Evolutionary conservation across 495 filamentous ascomycete genomes (phyloP), one percentile per base, ranked within the genome.

Genomic region (Astrothelium macrocarpum): DNA sequence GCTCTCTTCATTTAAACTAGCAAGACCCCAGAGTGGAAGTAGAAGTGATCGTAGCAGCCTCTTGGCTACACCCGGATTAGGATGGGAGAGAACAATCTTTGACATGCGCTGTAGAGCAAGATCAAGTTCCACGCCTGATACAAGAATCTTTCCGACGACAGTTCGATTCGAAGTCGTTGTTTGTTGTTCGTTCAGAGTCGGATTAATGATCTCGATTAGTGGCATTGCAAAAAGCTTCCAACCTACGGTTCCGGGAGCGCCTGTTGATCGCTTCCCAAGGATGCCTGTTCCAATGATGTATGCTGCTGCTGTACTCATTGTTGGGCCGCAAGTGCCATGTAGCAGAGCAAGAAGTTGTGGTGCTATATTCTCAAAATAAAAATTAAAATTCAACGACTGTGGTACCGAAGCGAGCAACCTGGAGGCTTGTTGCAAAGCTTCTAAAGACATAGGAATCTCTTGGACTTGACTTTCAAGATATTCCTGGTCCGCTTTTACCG

Each of bases 211-310:
- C n/a, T 77, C 70, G 39, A 90, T 77, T 56, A 90, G 75, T 0
- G 88, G 89, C 65, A 84, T 79, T 0, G 85, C 81, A 60, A 91
- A 86, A 5, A 82, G 79, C 26, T 78, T 83, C 82, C 88, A 90
- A 0, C 89, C 90, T 36, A 85, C 77, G 0, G 83, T 82, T 18
- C 84, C 86, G 42, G 85, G 85, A 28, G 86, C 87, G 7, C 90
- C 89, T 68, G 81, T 84, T 29, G 79, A 73, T 59, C 82, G 85
- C 62, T 84, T 84, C 0, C 85, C 84, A 58, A 94, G 70, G 23
- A 92, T 85, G 0, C 88, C 87, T 68, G 84, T 87, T 0, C 86
- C 88, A 61, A 91, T 86, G 49, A 89, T 81, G 70, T 90, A 90
- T 0, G 87, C 82, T 2, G 85, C 86, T 5, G 81, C 85, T 66